These are phyloP conservation scores for Curvularia spicifera DNA, from an alignment of 2,329 filamentous ascomycete genomes.

Conservation along the genomic window DNA sequence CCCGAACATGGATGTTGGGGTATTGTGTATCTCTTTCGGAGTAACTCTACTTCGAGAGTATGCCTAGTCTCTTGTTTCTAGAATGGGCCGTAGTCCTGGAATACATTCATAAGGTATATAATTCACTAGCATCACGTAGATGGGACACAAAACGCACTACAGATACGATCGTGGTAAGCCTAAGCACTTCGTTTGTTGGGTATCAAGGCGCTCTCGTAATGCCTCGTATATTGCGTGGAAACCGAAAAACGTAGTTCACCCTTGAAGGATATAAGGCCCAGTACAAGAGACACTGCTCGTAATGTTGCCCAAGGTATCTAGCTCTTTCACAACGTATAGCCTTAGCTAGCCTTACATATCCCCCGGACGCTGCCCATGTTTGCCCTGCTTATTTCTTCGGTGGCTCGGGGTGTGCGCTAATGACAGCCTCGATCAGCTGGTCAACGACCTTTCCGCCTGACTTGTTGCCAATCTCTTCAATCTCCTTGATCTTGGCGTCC, in stretches of 20 bases:
- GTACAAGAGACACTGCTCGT: conserved; percentile 13
- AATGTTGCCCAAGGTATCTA: not conserved
- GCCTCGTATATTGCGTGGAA: conserved; percentile 21
- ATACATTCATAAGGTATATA: not conserved
- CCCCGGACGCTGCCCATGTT: not conserved
- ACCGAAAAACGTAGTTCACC: conserved; percentile 12
- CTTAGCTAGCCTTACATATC: not conserved
- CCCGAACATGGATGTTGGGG: not conserved
- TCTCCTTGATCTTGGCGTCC: conserved; percentile 80
- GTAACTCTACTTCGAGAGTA: not conserved
- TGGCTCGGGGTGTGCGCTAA: conserved; percentile 77
- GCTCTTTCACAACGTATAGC: not conserved
- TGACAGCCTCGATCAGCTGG: conserved; percentile 83
- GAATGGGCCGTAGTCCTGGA: not conserved
- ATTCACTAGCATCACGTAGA: not conserved
- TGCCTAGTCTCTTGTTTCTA: not conserved
- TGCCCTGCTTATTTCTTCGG: conserved; percentile 50
- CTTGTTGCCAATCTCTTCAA: conserved; percentile 80
- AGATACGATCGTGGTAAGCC: not conserved
- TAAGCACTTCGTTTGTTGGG: not conserved
- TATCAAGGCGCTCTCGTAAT: not conserved
- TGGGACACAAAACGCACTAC: not conserved
- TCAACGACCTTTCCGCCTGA: conserved; percentile 79
- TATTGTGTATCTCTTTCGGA: not conserved
- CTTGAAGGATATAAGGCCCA: conserved; percentile 10